Percentiles rank a stretch among this genome's conserved stretches.
These are phyloP conservation scores for Scleromitrula shiraiana DNA, from an alignment of 2,329 filamentous ascomycete genomes.

Conservation along the genomic window DNA sequence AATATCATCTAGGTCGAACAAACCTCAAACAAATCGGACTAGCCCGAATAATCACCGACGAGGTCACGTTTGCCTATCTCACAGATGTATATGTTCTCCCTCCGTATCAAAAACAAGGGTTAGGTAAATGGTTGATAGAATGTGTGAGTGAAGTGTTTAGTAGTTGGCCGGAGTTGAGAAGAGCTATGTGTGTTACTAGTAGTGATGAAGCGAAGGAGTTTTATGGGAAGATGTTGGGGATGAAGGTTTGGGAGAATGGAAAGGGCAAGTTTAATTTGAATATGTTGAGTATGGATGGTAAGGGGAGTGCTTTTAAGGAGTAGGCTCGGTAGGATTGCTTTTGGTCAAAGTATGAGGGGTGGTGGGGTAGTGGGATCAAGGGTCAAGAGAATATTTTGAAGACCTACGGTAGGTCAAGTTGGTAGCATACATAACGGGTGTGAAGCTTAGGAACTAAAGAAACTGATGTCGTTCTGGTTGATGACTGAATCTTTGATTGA, in stretches of 20 bases:
- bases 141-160: slow-evolving; percentile 49
- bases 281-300: background rate
- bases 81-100: slow-evolving; percentile 61
- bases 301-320: no score
- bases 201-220: slow-evolving; percentile 12
- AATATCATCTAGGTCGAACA: slow-evolving; percentile 13
- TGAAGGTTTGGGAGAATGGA: slow-evolving; percentile 13
- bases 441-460: no score
- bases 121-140: slow-evolving; percentile 57
- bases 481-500: no score
- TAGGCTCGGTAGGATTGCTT: no score
- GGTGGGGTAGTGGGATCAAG: no score
- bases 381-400: no score
- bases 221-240: slow-evolving; percentile 23
- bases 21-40: slow-evolving; percentile 44
- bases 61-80: slow-evolving; percentile 59
- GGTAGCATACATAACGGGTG: no score
- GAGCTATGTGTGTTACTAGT: slow-evolving; percentile 42
- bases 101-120: slow-evolving; percentile 50
- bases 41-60: slow-evolving; percentile 60
- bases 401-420: no score
- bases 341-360: no score
- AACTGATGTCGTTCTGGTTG: no score
- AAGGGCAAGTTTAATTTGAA: background rate
- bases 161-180: slow-evolving; percentile 51